Evolutionary conservation across 2,329 filamentous ascomycete species (phyloP), one percentile per base, ranked within the genome.

Genomic region (Lithohypha guttulata): DNA sequence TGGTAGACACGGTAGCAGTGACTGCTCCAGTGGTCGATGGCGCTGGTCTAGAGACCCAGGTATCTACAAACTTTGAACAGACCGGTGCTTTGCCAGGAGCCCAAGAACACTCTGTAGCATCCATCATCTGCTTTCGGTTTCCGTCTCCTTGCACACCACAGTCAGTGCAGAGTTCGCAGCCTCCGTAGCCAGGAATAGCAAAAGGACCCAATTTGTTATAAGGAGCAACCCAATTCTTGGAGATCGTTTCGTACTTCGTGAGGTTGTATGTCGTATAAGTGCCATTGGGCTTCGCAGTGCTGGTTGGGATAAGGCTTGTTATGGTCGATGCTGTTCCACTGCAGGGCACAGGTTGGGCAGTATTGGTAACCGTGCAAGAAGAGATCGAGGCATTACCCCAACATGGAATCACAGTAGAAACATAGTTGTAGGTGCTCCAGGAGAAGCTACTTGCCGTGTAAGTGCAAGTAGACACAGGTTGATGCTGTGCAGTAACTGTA

Each of bases 201-300:
- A 49, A 35, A 15, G 44, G 42, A 33, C 47, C 47, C 13, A 49
- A 31, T 28, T 45, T 37, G 32, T 49, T 45, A 33, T 47, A 49
- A 27, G 47, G 42, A 11, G 41, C 42, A 25, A 37, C 32, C 35
- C 41, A 49, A 25, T 49, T 42, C 32, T 49, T 49, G 17, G 38
- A 41, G 26, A 47, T 26, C 20, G 42, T 47, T 17, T 36, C 3
- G 21, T 36, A 36, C 8, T 10, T 13, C 2, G 34, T 36, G n/a
- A 17, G 20, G 15, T 23, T 37, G 7, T 34, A 32, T 7, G 44
- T 49, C 6, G 39, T 40, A 17, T 20, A 20, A 10, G 8, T 15
- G 14, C 17, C 17, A 15, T 8, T 6, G 8, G 9, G 13, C 13
- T 40, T 25, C 30, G 42, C 14, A 25, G 41, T 38, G n/a, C n/a